Base-by-base conservation (phyloP, 1,284 basidiomycete genomes). In the Golubevia sp. region DNA sequence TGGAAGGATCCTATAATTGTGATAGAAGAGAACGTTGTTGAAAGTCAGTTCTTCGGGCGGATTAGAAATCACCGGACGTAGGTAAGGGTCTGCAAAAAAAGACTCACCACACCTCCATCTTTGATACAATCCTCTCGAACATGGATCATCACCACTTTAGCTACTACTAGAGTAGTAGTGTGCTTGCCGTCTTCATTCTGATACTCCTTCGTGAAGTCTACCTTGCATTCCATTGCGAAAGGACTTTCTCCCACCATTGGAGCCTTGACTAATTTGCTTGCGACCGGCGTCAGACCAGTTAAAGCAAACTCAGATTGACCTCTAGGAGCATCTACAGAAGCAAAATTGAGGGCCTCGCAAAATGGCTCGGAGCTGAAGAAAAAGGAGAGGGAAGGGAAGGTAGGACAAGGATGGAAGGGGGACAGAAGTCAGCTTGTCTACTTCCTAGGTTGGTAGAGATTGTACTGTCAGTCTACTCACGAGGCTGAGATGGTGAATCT, bases 271-370 rank as follows among this genome's bases (percentile, higher is more conserved):
- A 64, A 59, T 53, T 68, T 69, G 57, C 66, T 67, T 49, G 68
- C 69, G 34, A 76, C 70, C 1, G 76, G 76, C 2, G 76, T 78
- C 20, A 78, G 63, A 3, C 74, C 74, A 1, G 67, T 49, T 8
- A 76, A 34, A 11, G 70, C 69, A 30, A 70, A 78, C 48, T 78
- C 76, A 63, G 67, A 70, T 20, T 63, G 53, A 7, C 66, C 71
- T 0, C 61, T 23, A 4, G 76, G 76, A 7, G 64, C 64, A 62
- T 78, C 74, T 8, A 78, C 64, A 6, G 67, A 70, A 0, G 76
- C 73, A 58, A 69, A 77, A 57, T 77, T 77, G 55, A 75, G 62
- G 6, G 76, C 76, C 56, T 77, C 74, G 4, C 69, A 67, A 23
- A 69, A 73, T 6, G 69, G 74, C 59, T 77, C 76, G n/a, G 61